Evolutionary conservation across 768 basidiomycete genomes (phyloP), one percentile per base, ranked within the genome.

Genomic region (Gyrodon lividus): DNA sequence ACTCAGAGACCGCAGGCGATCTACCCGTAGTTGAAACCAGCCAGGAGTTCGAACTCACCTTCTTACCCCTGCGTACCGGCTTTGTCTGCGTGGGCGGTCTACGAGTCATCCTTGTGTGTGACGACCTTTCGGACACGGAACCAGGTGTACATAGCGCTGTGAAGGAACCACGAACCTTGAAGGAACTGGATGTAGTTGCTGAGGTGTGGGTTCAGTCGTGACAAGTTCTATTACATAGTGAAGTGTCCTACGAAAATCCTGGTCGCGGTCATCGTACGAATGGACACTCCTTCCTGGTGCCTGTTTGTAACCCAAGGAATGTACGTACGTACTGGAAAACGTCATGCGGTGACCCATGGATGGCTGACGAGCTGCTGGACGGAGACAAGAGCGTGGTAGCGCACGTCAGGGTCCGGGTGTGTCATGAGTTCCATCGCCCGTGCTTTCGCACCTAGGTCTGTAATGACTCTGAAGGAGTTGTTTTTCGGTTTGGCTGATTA

Each of bases 291-390:
- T 33, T 44, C 35, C 13, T 42, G 46, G 37, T 34, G 22, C 56
- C 49, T 20, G 35, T 33, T 51, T 19, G 39, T 19, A 23, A 55
- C 39, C 17, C 39, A 43, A 41, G 22, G 17, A n/a, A 48, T 44
- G 30, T 48, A 45, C 33, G 16, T 24, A 37, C 33, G 10, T 43
- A 24, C 17, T 38, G 20, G 22, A 0, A 24, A 10, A 19, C 22
- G 24, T 66, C 48, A 66, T 52, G 50, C 79, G 19, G 78, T 71
- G 39, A 81, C 68, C 91, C 91, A 94, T 8, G 91, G 86, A 60
- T 95, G 92, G 66, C 92, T 93, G 62, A 97, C 89, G 28, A 97
- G 83, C 48, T 87, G 82, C 66, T 98, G 94, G 8, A 95, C 94
- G 5, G 91, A 87, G 33, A 98, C 74, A 33, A 98, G 74, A 2